Conservation (phyloP, 2,329 filamentous ascomycete species). For the Westerdykella aurantiaca region DNA sequence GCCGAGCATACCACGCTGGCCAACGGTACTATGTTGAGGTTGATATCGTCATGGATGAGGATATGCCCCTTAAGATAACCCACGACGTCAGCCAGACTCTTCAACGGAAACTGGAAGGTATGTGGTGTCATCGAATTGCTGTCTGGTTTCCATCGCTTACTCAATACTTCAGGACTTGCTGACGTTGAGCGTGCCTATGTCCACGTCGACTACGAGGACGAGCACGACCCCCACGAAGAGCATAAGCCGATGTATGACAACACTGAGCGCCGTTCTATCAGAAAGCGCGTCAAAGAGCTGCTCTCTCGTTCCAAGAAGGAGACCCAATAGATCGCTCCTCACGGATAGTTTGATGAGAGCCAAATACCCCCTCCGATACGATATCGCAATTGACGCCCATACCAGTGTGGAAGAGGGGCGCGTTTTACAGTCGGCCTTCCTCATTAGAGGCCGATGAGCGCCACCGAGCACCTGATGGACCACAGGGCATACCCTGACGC, state of each 20-base stretch:
- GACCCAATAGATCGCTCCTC: neutral
- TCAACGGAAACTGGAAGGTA: constrained; percentile 56
- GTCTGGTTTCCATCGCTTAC: neutral
- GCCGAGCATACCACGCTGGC: constrained; percentile 57
- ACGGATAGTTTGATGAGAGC: too few relatives aligned
- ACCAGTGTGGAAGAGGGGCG: too few relatives aligned
- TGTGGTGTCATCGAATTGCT: constrained; percentile 4
- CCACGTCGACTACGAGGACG: constrained; percentile 45
- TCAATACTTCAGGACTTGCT: constrained; percentile 27
- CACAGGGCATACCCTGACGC: constrained; percentile 1
- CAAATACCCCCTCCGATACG: too few relatives aligned
- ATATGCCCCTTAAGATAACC: constrained; percentile 50
- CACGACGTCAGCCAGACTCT: constrained; percentile 57
- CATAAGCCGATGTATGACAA: constrained; percentile 37
- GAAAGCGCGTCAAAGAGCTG: constrained; percentile 26
- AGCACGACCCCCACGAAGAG: constrained; percentile 36
- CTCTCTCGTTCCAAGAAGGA: constrained; percentile 21
- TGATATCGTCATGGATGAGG: constrained; percentile 56
- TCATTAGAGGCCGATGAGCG: neutral
- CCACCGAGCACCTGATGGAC: neutral
- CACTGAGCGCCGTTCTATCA: constrained; percentile 28
- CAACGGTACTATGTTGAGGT: constrained; percentile 59
- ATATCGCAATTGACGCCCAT: too few relatives aligned
- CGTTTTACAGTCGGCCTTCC: too few relatives aligned
- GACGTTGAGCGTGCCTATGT: constrained; percentile 45